Evolutionary conservation across 257 asterid genomes (phyloP), one percentile per base, ranked within the genome.

Genomic region (Solanum raphanifolium): DNA sequence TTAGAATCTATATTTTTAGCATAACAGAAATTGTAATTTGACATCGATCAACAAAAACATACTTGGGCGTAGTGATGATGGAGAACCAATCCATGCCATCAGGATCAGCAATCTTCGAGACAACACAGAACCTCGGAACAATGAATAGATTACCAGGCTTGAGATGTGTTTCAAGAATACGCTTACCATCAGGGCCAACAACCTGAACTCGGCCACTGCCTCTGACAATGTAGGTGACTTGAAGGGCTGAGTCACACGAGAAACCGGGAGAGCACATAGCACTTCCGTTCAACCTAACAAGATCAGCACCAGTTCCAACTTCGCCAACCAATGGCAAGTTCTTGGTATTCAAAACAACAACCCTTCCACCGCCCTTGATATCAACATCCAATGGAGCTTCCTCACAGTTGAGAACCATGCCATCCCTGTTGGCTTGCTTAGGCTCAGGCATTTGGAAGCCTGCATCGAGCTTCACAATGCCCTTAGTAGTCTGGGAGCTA

Each of bases 251-350:
- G 89, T 96, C 98, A 73, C 98, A 94, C 1, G 99, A 94, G 91
- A 96, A 95, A 25, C 98, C 98, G 1, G 99, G 99, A 52, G 98
- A 95, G 83, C 98, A 96, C 98, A 95, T 95, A 6, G 99, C 96
- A 48, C 87, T 90, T 31, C 98, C 99, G 10, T 91, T 75, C 21
- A 96, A 90, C 89, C 96, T 91, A 62, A 96, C 99, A 32, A 95
- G 98, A 86, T 94, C 98, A 1, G 98, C 98, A 18, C 98, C 96
- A 2, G 94, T 93, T 21, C 98, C 98, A 36, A 94, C 95, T 83
- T 94, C 96, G 0, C 98, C 98, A 5, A 96, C 98, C 91, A 95
- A 90, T 2, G 99, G 98, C 93, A 94, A 88, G 91, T 96, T 96
- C 90, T 93, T 96, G 66, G 98, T 95, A 91, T 94, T 95, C 88